These are phyloP conservation scores for Amanita inopinata DNA, from an alignment of 768 basidiomycete genomes.

Conservation along the genomic window DNA sequence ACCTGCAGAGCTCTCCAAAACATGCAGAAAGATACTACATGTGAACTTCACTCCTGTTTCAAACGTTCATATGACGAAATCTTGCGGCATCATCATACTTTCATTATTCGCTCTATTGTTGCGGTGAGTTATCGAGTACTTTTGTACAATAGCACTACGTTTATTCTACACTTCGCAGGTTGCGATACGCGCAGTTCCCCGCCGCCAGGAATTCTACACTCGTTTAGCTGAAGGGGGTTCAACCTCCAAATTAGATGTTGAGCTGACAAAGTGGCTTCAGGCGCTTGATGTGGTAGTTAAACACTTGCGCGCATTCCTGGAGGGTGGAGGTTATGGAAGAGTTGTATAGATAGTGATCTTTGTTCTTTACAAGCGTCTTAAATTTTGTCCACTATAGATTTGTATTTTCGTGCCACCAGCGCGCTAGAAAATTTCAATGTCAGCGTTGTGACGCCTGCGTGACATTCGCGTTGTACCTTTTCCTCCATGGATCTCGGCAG, in stretches of 20 bases:
- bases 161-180: slow-evolving; percentile 25
- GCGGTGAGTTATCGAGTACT: slow-evolving; percentile 30
- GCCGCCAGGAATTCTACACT: slow-evolving; percentile 51
- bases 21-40: slow-evolving; percentile 42
- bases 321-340: slow-evolving; percentile 40
- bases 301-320: slow-evolving; percentile 43
- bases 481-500: background rate
- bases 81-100: slow-evolving; percentile 55
- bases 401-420: no score
- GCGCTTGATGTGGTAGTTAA: slow-evolving; percentile 44
- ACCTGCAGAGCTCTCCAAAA: slow-evolving; percentile 59
- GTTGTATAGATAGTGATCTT: slow-evolving; percentile 21
- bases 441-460: no score
- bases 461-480: background rate
- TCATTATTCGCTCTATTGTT: slow-evolving; percentile 56
- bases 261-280: slow-evolving; percentile 49
- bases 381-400: no score
- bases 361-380: no score
- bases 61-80: slow-evolving; percentile 61
- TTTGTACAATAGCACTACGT: no score
- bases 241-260: slow-evolving; percentile 40
- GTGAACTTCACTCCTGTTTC: slow-evolving; percentile 61
- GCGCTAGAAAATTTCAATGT: no score
- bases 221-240: slow-evolving; percentile 53
- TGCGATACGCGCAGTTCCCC: slow-evolving; percentile 51